A percentile compares a stretch with the other conserved stretches of the same genome.
phyloP scores from a whole-genome alignment of 2,329 filamentous ascomycete species.

The Xylaria sp. region DNA sequence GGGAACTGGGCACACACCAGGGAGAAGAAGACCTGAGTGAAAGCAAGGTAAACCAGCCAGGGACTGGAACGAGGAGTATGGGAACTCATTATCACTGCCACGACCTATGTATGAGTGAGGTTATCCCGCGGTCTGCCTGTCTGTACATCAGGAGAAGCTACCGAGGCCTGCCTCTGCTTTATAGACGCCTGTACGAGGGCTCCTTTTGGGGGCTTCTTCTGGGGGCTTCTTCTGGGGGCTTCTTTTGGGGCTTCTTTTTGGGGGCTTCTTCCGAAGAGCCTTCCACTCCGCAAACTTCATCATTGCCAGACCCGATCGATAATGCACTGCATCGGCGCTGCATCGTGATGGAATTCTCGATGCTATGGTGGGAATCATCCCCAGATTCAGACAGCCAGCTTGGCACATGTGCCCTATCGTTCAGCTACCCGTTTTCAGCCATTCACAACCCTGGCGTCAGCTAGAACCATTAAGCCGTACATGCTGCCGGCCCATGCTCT shows the following conservation, averaged over 20 bases:
- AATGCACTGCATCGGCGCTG: background rate
- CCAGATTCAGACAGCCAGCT: constrained; percentile 15
- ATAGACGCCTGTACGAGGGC: constrained; percentile 11
- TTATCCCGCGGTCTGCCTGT: background rate
- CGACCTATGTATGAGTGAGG: background rate
- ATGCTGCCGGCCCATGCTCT: background rate
- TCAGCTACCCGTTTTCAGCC: constrained; percentile 20
- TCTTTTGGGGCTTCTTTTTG: background rate
- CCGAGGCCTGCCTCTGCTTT: background rate
- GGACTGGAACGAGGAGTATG: constrained; percentile 4
- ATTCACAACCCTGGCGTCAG: constrained; percentile 22
- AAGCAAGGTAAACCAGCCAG: constrained; percentile 29
- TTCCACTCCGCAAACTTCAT: background rate
- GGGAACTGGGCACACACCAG: constrained; percentile 37
- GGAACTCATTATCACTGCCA: constrained; percentile 9
- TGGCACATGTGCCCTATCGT: constrained; percentile 18
- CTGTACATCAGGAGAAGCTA: background rate
- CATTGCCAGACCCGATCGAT: constrained; percentile 5
- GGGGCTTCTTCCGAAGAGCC: background rate
- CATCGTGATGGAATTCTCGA: background rate
- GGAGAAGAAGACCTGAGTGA: constrained; percentile 32
- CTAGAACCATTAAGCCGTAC: constrained; percentile 9
- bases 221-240: no score
- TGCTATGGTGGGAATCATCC: constrained; percentile 16
- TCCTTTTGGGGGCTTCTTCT: background rate